phyloP scores from a whole-genome alignment of 2,329 filamentous ascomycete genomes.

The Trichoderma gracile region DNA sequence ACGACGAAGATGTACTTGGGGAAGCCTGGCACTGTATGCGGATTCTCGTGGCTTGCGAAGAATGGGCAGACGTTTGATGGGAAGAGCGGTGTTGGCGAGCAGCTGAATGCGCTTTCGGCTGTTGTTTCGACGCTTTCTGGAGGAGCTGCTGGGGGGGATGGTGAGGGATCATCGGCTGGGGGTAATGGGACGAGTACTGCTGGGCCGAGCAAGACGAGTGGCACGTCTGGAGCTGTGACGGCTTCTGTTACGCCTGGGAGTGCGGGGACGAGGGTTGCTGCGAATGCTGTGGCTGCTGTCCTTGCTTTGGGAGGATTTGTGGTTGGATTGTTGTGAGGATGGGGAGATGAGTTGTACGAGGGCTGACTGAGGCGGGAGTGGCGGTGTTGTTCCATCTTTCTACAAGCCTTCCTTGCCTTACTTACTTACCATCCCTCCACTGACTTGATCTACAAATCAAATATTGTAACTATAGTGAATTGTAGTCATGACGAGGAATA shows the following conservation, averaged over 20 bases:
- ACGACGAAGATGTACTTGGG: conserved; percentile 46
- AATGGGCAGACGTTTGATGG: conserved; percentile 52
- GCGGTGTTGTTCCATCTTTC: no score
- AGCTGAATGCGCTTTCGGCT: conserved; percentile 60
- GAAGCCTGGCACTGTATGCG: conserved; percentile 49
- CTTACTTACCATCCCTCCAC: no score
- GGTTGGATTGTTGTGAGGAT: neutral
- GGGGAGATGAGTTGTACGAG: no score
- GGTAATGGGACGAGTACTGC: neutral
- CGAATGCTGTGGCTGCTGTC: neutral
- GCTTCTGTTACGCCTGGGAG: neutral
- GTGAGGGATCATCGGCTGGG: neutral
- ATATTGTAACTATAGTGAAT: no score
- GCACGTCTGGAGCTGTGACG: neutral
- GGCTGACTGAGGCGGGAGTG: no score
- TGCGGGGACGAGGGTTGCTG: neutral
- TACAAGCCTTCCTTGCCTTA: no score
- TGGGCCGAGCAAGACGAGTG: neutral
- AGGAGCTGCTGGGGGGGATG: neutral
- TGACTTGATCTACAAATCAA: no score
- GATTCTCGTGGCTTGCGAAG: conserved; percentile 53
- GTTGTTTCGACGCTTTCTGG: conserved; percentile 41
- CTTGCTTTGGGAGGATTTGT: neutral
- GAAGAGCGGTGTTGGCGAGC: conserved; percentile 56
- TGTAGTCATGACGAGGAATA: no score